Conservation (phyloP, 2,329 filamentous ascomycete species). For the Ceratocystis papillata region DNA sequence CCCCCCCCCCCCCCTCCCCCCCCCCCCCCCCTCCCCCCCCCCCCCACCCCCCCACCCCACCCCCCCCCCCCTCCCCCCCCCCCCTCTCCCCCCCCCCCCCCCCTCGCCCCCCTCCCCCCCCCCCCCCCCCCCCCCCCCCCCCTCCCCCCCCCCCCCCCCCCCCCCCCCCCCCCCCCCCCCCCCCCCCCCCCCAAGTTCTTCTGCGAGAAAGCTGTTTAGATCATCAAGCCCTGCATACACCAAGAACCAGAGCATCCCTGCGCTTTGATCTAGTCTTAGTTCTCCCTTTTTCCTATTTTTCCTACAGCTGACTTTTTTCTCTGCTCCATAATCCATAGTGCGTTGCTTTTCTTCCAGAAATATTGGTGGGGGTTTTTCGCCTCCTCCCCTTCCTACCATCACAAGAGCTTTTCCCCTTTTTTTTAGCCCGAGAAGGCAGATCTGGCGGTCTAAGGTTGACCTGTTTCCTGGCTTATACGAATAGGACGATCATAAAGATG, state of each 20-base stretch:
- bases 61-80: too few relatives aligned
- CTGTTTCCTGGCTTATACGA: background rate
- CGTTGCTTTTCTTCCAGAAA: slow-evolving; percentile 7
- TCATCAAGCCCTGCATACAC: background rate
- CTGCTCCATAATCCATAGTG: background rate
- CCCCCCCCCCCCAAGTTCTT: background rate
- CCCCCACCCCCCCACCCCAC: too few relatives aligned
- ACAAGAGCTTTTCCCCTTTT: background rate
- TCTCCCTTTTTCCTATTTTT: background rate
- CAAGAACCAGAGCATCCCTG: background rate
- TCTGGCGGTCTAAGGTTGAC: background rate
- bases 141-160: too few relatives aligned
- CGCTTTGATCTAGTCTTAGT: background rate
- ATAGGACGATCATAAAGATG: background rate
- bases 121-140: too few relatives aligned
- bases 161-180: background rate
- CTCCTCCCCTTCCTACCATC: background rate
- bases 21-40: too few relatives aligned
- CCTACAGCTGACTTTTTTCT: background rate
- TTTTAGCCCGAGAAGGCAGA: background rate
- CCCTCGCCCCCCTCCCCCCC: too few relatives aligned
- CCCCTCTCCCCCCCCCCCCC: too few relatives aligned
- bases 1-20: background rate
- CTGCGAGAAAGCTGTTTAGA: background rate
- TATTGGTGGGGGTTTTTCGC: background rate